Evolutionary conservation across 148 eudicot genomes (phyloP), one percentile per base, ranked within the genome.

Genomic region (Cornus florida): DNA sequence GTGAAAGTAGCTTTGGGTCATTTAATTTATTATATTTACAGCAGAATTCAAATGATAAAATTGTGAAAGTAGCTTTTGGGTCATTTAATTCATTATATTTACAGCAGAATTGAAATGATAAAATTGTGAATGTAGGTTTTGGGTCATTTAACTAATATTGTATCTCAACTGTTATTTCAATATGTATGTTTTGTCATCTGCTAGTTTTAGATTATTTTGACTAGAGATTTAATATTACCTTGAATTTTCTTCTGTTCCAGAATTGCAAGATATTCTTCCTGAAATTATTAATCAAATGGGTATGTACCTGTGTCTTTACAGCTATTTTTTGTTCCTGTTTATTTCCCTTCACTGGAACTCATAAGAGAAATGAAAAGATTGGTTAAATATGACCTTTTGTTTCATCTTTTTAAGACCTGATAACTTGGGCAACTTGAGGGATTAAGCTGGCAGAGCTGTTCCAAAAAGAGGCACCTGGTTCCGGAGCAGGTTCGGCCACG

Each of bases 251-350:
- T 59, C 35, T 76, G 39, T 73, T 60, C 22, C 95, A 93, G 97
- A 89, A 76, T 91, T 93, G 86, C 92, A 91, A 85, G 97, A 93
- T 81, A 93, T 93, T 74, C 93, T 93, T 50, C 97, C 97, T 6
- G 93, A 93, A 84, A 93, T 93, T 43, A 90, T 91, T 80, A 92
- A 91, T 81, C 97, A 93, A 79, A 78, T 93, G 78, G 97, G 97
- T 93, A 91, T 59, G 90, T 23, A 12, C 39, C 59, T 62, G 13
- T 28, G 57, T 76, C 38, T 20, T 6, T 39, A 19, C 8, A 20
- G 24, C 4, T 62, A 19, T 4, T n/a, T 62, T 19, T n/a, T 1
- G 7, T 62, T 24, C 4, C 7, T 19, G 3, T 57, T 57, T 62
- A 17, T 19, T 53, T 7, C 8, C 6, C 23, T 19, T 19, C 0